phyloP scores from a whole-genome alignment of 768 basidiomycete genomes.

The Lactifluus rugatus region DNA sequence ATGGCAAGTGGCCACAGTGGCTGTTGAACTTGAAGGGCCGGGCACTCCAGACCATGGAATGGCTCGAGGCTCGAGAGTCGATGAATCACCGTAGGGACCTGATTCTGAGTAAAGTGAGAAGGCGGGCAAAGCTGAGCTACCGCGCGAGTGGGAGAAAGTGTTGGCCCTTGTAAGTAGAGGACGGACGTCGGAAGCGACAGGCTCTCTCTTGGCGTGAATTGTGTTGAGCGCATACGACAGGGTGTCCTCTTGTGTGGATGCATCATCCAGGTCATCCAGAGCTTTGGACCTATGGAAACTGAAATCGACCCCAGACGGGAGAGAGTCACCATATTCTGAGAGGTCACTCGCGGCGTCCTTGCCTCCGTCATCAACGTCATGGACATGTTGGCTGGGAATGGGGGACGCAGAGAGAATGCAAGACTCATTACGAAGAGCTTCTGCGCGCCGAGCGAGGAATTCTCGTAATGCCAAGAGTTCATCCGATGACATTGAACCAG shows the following conservation, averaged over 20 bases:
- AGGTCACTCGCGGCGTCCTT: conserved; percentile 14
- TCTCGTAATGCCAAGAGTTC: conserved; percentile 9
- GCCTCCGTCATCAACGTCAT: background rate
- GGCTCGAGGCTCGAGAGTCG: background rate
- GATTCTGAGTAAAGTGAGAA: background rate
- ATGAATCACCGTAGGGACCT: background rate
- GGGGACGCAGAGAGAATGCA: background rate
- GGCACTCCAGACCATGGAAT: background rate
- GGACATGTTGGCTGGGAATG: background rate
- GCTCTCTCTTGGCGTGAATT: background rate
- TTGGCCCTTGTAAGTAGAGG: background rate
- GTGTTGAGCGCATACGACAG: background rate
- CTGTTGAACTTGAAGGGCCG: background rate
- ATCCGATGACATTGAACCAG: conserved; percentile 6
- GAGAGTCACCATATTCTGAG: conserved; percentile 11
- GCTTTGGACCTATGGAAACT: background rate
- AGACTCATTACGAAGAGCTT: conserved; percentile 2
- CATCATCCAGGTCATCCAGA: background rate
- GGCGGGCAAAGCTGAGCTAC: background rate
- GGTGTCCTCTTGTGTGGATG: background rate
- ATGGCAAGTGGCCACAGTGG: background rate
- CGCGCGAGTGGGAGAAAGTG: background rate
- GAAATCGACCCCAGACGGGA: background rate
- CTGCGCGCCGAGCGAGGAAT: conserved; percentile 8
- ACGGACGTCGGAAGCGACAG: background rate